Percentiles rank a stretch among this genome's conserved stretches.
These are phyloP conservation scores for Cerioporus squamosus DNA, from an alignment of 1,284 basidiomycete species.

Conservation along the genomic window DNA sequence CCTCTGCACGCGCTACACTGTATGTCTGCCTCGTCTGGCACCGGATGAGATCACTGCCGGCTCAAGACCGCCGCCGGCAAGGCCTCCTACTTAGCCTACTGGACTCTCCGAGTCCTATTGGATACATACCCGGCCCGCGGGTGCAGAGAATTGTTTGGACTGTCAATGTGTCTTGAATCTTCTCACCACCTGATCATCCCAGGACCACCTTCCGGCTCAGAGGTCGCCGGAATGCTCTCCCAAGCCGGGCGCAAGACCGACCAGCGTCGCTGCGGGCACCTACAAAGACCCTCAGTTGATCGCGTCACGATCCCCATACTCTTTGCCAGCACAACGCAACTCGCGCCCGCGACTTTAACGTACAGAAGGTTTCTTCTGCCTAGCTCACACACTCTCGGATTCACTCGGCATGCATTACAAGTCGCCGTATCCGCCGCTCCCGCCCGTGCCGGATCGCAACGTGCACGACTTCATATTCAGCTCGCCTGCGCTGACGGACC, in stretches of 20 bases:
- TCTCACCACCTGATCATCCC: constrained; percentile 3
- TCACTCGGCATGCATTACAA: constrained; percentile 39
- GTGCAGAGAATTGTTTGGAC: too few relatives aligned
- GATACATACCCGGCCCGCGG: too few relatives aligned
- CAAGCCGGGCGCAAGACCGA: not conserved
- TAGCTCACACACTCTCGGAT: constrained; percentile 4
- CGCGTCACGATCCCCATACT: not conserved
- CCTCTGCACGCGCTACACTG: too few relatives aligned
- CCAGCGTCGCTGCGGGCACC: not conserved
- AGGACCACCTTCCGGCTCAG: constrained; percentile 15
- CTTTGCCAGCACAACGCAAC: not conserved
- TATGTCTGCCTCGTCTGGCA: too few relatives aligned
- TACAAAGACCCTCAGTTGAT: constrained; percentile 16
- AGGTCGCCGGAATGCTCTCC: constrained; percentile 16
- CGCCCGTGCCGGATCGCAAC: constrained; percentile 52
- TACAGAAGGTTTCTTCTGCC: not conserved
- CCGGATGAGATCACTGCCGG: too few relatives aligned
- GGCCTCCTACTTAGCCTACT: too few relatives aligned
- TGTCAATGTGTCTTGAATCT: too few relatives aligned
- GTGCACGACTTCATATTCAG: constrained; percentile 57
- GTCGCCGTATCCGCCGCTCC: constrained; percentile 42
- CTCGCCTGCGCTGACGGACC: constrained; percentile 28
- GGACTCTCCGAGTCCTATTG: too few relatives aligned
- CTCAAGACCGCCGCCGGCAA: too few relatives aligned
- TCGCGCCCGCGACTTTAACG: not conserved